Percentiles rank a stretch among this genome's conserved stretches.
Conservation (phyloP, 202 grass and related monocot species). For the Hordeum pubiflorum region DNA sequence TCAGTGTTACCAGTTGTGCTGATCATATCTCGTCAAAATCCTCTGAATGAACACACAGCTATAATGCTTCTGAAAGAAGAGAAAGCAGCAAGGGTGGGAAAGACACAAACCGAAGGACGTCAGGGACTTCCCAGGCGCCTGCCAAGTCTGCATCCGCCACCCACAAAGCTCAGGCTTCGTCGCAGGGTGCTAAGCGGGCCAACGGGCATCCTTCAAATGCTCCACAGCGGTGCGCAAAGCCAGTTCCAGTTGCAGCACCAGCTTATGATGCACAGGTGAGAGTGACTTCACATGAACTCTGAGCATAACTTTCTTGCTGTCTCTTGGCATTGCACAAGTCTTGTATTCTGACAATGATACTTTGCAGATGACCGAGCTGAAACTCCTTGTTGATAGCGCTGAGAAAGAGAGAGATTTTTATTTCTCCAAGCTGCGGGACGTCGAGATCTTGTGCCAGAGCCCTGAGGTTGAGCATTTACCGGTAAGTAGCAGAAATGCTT, state of each 20-base stretch:
- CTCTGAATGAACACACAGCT: constrained; percentile 37
- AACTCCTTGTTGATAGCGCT: constrained; percentile 78
- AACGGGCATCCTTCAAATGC: constrained; percentile 37
- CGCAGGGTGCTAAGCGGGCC: constrained; percentile 39
- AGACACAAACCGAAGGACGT: constrained; percentile 82
- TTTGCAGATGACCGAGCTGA: constrained; percentile 89
- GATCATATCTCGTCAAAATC: neutral
- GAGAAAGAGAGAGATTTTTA: constrained; percentile 99
- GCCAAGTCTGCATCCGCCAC: constrained; percentile 39
- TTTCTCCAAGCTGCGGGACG: constrained; percentile 85
- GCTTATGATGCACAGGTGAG: constrained; percentile 71
- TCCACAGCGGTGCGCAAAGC: constrained; percentile 36
- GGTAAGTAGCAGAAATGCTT: constrained; percentile 34
- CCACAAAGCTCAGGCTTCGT: constrained; percentile 40
- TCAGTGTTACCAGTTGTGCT: neutral
- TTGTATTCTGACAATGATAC: neutral
- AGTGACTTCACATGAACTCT: neutral
- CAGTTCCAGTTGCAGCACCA: constrained; percentile 34
- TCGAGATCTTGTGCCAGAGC: constrained; percentile 80
- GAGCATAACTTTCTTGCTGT: neutral
- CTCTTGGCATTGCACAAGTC: neutral
- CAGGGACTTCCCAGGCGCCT: constrained; percentile 43
- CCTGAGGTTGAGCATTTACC: constrained; percentile 56
- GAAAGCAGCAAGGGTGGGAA: constrained; percentile 88
- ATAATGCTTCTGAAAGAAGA: constrained; percentile 81